Percentiles rank a stretch among this genome's conserved stretches.
These are phyloP conservation scores for Suillus subaureus DNA, from an alignment of 768 basidiomycete species.

Conservation along the genomic window DNA sequence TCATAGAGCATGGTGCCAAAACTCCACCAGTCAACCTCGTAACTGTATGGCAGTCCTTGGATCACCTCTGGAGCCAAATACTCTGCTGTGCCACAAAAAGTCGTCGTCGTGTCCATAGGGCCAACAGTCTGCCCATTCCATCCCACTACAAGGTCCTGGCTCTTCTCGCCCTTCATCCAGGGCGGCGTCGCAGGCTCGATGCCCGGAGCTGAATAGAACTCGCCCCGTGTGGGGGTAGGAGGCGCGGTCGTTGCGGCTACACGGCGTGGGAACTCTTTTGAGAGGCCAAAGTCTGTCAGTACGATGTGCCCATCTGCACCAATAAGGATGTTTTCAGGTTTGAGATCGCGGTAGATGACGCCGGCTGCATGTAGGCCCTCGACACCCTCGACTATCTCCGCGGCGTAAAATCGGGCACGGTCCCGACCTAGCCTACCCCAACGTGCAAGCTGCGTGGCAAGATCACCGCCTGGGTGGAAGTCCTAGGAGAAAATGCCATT, in stretches of 20 bases:
- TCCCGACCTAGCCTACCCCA: constrained; percentile 94
- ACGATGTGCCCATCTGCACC: constrained; percentile 95
- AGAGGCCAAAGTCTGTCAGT: constrained; percentile 94
- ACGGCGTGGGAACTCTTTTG: constrained; percentile 83
- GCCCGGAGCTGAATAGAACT: constrained; percentile 53
- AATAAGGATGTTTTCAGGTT: constrained; percentile 96
- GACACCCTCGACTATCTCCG: constrained; percentile 95
- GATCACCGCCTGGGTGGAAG: constrained; percentile 94
- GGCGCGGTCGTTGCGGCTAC: constrained; percentile 49
- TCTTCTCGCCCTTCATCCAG: constrained; percentile 74
- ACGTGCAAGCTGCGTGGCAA: constrained; percentile 95
- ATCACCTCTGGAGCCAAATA: constrained; percentile 98
- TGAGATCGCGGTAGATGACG: constrained; percentile 96
- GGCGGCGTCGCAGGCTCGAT: constrained; percentile 57
- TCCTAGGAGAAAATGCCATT: constrained; percentile 51
- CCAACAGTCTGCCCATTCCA: constrained; percentile 60
- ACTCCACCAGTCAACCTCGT: constrained; percentile 98
- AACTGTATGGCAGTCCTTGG: constrained; percentile 85
- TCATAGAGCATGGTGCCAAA: constrained; percentile 98
- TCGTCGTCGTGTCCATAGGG: constrained; percentile 68
- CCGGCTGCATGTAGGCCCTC: constrained; percentile 93
- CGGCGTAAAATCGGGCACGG: constrained; percentile 94
- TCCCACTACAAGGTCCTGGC: constrained; percentile 51
- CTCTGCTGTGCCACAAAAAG: constrained; percentile 96
- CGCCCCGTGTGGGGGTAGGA: constrained; percentile 55